Base-by-base conservation (phyloP, 192 early-diverging fungal species). In the Entomortierella chlamydospora region DNA sequence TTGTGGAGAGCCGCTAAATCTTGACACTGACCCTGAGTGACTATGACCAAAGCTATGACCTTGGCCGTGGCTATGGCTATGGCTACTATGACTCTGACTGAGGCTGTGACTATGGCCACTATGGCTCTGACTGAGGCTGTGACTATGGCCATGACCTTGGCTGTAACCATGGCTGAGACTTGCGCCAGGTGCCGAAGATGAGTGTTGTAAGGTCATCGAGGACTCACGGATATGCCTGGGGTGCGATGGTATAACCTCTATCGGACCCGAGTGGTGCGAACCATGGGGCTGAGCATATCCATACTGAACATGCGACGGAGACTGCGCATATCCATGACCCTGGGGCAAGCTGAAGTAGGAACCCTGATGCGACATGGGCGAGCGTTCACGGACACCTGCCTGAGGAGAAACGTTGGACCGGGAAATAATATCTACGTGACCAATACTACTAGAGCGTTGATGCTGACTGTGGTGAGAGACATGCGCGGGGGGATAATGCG, bases 1-100 rank as follows among this genome's bases (percentile, higher is more conserved):
- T 41, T 77, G 73, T 11, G 76, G 76, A 0, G 76, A 70, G 42
- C 76, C 69, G 56, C 74, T 70, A 45, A 70, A 79, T 26, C 67
- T 53, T n/a, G 74, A 30, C 13, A 64, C 41, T 10, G 74, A 37
- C 45, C 73, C 65, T 33, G 66, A 50, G 22, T 69, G 73, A 13
- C 43, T 52, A 55, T 73, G 71, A 29, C 63, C 45, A 59, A 43
- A 63, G 17, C 49, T 37, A 42, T 71, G 69, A 17, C 60, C 15
- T 34, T 59, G 42, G 4, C 64, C 52, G 33, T 42, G 53, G 26
- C 37, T 25, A 2, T 22, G 47, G 26, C 58, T 28, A 17, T 43
- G 58, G 17, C 39, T 43, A 43, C 58, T 28, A 20, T 60, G 41
- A 10, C 58, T 18, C 7, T 60, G 39, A 25, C 58, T 28, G 7